Evolutionary conservation across 129 eudicot species (phyloP), one percentile per base, ranked within the genome.

Genomic region (Lactuca sativa): DNA sequence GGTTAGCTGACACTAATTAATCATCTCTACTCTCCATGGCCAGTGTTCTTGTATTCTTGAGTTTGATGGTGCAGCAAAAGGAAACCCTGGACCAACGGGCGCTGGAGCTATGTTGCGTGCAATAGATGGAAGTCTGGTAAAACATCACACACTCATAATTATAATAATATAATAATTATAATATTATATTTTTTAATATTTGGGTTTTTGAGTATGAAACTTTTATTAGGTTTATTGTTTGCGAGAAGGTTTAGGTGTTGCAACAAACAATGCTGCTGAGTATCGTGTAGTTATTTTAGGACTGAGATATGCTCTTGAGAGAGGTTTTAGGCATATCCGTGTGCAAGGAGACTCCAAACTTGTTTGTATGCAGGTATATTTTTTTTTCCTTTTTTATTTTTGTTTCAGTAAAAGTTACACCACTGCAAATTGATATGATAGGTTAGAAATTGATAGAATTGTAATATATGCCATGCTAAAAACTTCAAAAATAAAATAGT

Each of bases 1-100:
- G 64, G 56, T 9, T 13, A 41, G n/a, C n/a, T n/a, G n/a, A n/a
- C n/a, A n/a, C n/a, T n/a, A n/a, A n/a, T n/a, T n/a, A n/a, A n/a
- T n/a, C n/a, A n/a, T 25, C n/a, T 25, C 2, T 40, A 66, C n/a
- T n/a, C 78, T 73, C 33, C 55, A 18, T 66, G 51, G 51, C 9
- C 86, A 83, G 95, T 48, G 75, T 71, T 85, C 96, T n/a, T 93
- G 86, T 73, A 71, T 82, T 70, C 80, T 93, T n/a, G 95, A 93
- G 85, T 93, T 93, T 76, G 99, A 93, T 80, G 99, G 99, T 57
- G 97, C 99, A 52, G 89, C 99, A 70, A 93, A 90, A 81, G 97
- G 99, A 66, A 93, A 93, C 83, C 99, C 99, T 74, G 99, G 99
- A 69, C 90, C 61, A 55, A 90, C 99, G 66, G 99, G 97, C 75